These are phyloP conservation scores for Discostella pseudostelligera DNA, from an alignment of 108 stramenopile species.

Conservation along the genomic window DNA sequence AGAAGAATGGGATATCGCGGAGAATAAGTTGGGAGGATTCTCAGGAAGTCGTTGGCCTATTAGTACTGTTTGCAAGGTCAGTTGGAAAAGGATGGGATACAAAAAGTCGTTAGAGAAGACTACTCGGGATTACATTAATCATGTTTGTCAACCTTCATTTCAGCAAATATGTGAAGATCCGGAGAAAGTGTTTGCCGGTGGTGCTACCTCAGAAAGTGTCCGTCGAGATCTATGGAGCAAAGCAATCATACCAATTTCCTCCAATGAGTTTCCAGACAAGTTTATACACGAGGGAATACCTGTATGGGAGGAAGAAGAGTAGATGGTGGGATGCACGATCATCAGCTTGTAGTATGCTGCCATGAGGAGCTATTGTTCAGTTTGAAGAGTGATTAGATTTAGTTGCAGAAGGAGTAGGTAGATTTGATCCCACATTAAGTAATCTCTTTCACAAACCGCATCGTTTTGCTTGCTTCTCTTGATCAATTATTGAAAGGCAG, in stretches of 20 bases:
- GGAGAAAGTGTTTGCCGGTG: background rate
- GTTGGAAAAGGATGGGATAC: conserved; percentile 9
- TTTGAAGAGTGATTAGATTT: too few species aligned
- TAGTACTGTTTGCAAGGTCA: conserved; percentile 1
- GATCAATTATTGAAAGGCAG: conserved; percentile 37
- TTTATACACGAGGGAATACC: background rate
- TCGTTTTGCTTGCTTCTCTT: too few species aligned
- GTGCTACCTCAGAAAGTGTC: background rate
- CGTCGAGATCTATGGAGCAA: conserved; percentile 3
- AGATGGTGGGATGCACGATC: too few species aligned
- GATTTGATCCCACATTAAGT: too few species aligned
- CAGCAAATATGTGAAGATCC: background rate
- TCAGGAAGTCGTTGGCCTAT: conserved; percentile 1
- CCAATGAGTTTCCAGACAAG: conserved; percentile 3
- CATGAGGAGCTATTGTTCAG: too few species aligned
- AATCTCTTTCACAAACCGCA: too few species aligned
- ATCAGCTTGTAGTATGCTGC: too few species aligned
- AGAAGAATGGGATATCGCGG: conserved; percentile 4
- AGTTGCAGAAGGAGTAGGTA: too few species aligned
- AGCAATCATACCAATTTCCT: conserved; percentile 1
- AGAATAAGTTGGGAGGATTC: conserved; percentile 4
- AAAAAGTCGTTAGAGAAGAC: background rate
- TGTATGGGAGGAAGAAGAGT: too few species aligned
- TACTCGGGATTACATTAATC: background rate
- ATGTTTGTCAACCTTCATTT: background rate